A percentile compares a stretch with the other conserved stretches of the same genome.
Evolutionary conservation across 2,329 filamentous ascomycete species (phyloP).

Genomic region (Herpotrichia juniperi): DNA sequence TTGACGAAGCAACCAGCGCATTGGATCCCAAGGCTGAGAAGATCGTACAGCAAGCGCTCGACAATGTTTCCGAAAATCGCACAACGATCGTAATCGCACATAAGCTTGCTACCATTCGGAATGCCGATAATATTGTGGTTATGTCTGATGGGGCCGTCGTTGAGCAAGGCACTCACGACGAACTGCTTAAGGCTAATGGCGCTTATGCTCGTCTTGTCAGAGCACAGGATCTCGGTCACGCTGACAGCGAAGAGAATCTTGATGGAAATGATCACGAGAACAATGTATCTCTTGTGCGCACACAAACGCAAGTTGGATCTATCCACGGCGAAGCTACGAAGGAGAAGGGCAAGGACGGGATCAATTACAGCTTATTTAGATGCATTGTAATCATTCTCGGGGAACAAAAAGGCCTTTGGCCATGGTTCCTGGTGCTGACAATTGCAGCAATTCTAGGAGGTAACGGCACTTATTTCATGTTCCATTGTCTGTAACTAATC

Average conservation of each 20-base stretch:
- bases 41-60: conserved; percentile 89
- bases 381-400: conserved; percentile 33
- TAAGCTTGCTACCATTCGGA: conserved; percentile 88
- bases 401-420: conserved; percentile 47
- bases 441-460: conserved; percentile 42
- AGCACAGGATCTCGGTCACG: conserved; percentile 53
- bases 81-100: conserved; percentile 98
- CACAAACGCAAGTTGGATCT: conserved; percentile 34
- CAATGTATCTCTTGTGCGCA: conserved; percentile 28
- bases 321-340: conserved; percentile 25
- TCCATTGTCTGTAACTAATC: conserved; percentile 2
- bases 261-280: conserved; percentile 22
- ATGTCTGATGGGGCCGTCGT: conserved; percentile 82
- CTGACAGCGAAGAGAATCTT: conserved; percentile 20
- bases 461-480: conserved; percentile 3
- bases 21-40: conserved; percentile 94
- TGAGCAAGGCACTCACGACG: conserved; percentile 87
- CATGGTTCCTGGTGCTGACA: conserved; percentile 32
- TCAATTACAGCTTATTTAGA: conserved; percentile 36
- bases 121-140: conserved; percentile 94
- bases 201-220: conserved; percentile 77
- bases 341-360: conserved; percentile 23
- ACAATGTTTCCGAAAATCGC: conserved; percentile 80
- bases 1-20: conserved; percentile 92
- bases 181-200: conserved; percentile 72